phyloP scores from a whole-genome alignment of 2,329 filamentous ascomycete species.

The Elsinoe fawcettii region DNA sequence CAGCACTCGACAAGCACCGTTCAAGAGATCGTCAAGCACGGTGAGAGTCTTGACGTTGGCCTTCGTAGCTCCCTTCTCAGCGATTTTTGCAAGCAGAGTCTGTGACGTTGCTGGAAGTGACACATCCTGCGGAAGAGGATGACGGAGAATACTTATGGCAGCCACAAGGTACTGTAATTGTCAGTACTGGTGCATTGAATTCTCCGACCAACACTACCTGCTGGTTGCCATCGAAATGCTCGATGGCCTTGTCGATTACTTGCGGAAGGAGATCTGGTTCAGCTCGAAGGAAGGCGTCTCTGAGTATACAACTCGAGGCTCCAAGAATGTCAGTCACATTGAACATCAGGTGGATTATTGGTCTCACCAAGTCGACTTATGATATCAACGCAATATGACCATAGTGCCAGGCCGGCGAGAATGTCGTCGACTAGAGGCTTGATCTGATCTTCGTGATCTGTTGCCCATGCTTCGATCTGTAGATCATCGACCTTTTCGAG shows the following conservation, averaged over 20 bases:
- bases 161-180: constrained; percentile 20
- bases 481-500: constrained; percentile 27
- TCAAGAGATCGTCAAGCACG: constrained; percentile 28
- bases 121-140: constrained; percentile 24
- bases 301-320: constrained; percentile 20
- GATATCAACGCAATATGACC: constrained; percentile 44
- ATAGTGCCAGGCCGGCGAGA: constrained; percentile 44
- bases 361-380: constrained; percentile 42
- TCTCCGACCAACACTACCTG: constrained; percentile 1
- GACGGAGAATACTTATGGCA: constrained; percentile 26
- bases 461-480: constrained; percentile 40
- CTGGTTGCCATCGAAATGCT: background rate
- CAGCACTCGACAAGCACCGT: constrained; percentile 26
- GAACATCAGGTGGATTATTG: background rate
- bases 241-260: constrained; percentile 24
- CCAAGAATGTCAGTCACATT: background rate
- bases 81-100: constrained; percentile 26
- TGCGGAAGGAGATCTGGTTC: constrained; percentile 27
- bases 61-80: constrained; percentile 25
- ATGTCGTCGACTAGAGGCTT: constrained; percentile 38
- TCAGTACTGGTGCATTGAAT: background rate
- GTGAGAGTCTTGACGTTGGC: constrained; percentile 25
- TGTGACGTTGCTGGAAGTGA: constrained; percentile 29
- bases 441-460: constrained; percentile 44
- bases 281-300: constrained; percentile 27